These are phyloP conservation scores for Gossypium gossypioides DNA, from an alignment of 441 rosid genomes.

Conservation along the genomic window DNA sequence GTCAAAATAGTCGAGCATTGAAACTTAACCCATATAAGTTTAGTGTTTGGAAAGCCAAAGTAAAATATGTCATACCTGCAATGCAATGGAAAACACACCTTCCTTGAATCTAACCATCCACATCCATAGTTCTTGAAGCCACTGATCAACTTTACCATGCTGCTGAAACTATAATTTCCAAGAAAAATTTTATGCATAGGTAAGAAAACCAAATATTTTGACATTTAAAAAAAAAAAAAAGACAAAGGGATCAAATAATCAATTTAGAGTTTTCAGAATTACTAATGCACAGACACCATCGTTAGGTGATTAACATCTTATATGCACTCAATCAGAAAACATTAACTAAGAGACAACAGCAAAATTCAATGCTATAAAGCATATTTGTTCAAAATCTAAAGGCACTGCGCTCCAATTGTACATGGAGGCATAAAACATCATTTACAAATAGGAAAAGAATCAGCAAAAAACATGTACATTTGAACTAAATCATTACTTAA, in stretches of 20 bases:
- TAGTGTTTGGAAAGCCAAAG: slow-evolving; percentile 3
- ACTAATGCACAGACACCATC: not conserved
- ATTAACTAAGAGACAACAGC: not conserved
- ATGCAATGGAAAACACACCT: slow-evolving; percentile 45
- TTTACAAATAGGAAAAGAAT: not conserved
- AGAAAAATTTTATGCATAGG: not conserved
- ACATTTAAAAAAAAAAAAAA: not conserved
- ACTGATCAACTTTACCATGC: slow-evolving; percentile 65
- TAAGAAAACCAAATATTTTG: slow-evolving; percentile 1
- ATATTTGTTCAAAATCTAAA: not conserved
- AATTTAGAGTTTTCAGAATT: not conserved
- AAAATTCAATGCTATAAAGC: not conserved
- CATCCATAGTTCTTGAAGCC: slow-evolving; percentile 82
- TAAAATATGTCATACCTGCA: slow-evolving; percentile 45
- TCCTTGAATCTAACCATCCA: slow-evolving; percentile 90
- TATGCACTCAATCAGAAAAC: not conserved
- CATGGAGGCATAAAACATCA: not conserved
- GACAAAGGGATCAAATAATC: not conserved
- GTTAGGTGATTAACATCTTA: not conserved
- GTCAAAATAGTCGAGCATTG: not conserved
- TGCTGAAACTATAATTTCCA: slow-evolving; percentile 41
- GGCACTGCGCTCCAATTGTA: not conserved
- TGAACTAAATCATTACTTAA: not conserved
- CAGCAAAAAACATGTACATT: not conserved
- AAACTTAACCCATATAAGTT: not conserved